Evolutionary conservation across 2,329 filamentous ascomycete genomes (phyloP).

Genomic region (Fusarium ramigenum): DNA sequence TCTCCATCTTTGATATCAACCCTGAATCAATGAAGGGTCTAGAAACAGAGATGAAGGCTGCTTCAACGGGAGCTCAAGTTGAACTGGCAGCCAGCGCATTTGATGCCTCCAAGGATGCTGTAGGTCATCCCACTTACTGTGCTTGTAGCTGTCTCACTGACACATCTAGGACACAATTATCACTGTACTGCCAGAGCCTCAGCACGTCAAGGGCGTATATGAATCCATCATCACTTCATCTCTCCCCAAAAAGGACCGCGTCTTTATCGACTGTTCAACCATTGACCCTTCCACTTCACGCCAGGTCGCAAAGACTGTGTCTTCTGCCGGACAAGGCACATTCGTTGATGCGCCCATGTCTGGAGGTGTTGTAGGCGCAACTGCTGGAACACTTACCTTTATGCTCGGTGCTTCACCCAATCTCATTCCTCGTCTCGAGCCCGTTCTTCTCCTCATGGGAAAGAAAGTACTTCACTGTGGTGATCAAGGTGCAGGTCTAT

Average conservation of each 20-base stretch:
- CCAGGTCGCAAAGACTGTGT: slow-evolving; percentile 75
- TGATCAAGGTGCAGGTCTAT: slow-evolving; percentile 82
- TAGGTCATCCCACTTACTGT: slow-evolving; percentile 49
- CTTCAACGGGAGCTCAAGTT: slow-evolving; percentile 57
- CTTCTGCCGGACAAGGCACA: slow-evolving; percentile 70
- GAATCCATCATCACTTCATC: slow-evolving; percentile 73
- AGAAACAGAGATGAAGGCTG: slow-evolving; percentile 57
- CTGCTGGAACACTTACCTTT: slow-evolving; percentile 89
- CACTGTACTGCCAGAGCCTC: slow-evolving; percentile 88
- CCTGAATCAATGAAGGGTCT: slow-evolving; percentile 57
- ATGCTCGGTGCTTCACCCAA: slow-evolving; percentile 82
- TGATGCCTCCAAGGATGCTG: slow-evolving; percentile 62
- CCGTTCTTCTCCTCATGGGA: slow-evolving; percentile 83
- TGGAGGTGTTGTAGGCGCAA: slow-evolving; percentile 90
- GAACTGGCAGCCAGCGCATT: slow-evolving; percentile 56
- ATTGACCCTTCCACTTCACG: slow-evolving; percentile 90
- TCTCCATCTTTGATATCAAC: slow-evolving; percentile 68
- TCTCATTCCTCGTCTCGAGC: slow-evolving; percentile 71
- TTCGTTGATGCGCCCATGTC: slow-evolving; percentile 98
- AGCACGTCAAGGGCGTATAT: slow-evolving; percentile 87
- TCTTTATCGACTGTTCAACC: slow-evolving; percentile 97
- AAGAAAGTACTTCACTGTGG: slow-evolving; percentile 88
- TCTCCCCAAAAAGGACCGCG: slow-evolving; percentile 65
- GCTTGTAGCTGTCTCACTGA: neutral
- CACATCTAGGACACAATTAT: slow-evolving; percentile 78